Conservation (phyloP, 306 rosid species). For the Senna tora region DNA sequence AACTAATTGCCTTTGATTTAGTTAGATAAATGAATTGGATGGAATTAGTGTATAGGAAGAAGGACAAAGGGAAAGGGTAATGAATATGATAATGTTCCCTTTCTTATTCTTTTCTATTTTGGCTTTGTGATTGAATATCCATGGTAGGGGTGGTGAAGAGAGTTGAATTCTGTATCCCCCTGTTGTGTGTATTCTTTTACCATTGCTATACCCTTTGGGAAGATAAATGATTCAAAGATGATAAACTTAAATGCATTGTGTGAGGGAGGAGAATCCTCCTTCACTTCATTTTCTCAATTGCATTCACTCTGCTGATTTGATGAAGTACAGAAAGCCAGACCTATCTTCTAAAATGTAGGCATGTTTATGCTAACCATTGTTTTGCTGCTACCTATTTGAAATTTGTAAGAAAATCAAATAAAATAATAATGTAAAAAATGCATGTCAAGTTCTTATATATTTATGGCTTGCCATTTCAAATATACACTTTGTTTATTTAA, state of each 20-base stretch:
- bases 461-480: no score
- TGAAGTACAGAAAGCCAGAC: not conserved
- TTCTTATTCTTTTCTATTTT: not conserved
- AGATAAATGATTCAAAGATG: conserved; percentile 36
- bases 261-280: conserved; percentile 52
- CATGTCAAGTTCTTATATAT: no score
- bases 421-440: no score
- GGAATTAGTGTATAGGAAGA: conserved; percentile 34
- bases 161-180: not conserved
- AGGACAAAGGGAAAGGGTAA: conserved; percentile 20
- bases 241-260: conserved; percentile 26
- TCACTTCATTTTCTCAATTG: conserved; percentile 36
- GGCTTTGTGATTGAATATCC: conserved; percentile 10
- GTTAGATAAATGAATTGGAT: conserved; percentile 32
- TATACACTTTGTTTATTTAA: no score
- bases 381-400: no score
- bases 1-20: conserved; percentile 29
- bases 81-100: conserved; percentile 17
- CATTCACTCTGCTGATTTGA: not conserved
- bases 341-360: not conserved
- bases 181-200: conserved; percentile 30
- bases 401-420: no score
- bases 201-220: conserved; percentile 27
- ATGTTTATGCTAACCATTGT: not conserved
- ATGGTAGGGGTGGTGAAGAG: conserved; percentile 1